These are phyloP conservation scores for Colletotrichum limetticola DNA, from an alignment of 2,329 filamentous ascomycete genomes.

Conservation along the genomic window DNA sequence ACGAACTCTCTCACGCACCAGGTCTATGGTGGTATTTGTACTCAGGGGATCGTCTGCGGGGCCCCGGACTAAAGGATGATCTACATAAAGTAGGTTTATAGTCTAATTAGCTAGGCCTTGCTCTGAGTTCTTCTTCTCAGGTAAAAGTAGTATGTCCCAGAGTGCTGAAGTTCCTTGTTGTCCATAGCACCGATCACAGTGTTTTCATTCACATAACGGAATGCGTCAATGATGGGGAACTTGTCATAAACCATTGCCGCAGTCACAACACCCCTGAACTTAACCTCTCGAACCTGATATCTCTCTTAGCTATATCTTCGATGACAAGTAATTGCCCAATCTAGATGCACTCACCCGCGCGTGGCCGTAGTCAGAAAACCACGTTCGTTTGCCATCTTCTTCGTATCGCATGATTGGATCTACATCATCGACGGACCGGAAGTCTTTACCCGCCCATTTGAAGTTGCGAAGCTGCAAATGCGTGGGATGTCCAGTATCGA, in stretches of 20 bases:
- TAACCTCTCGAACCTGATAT: conserved; percentile 39
- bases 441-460: conserved; percentile 46
- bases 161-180: conserved; percentile 23
- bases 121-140: conserved; percentile 16
- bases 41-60: background rate
- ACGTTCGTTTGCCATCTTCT: conserved; percentile 29
- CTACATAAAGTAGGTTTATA: background rate
- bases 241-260: conserved; percentile 44
- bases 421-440: conserved; percentile 42
- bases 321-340: background rate
- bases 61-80: too few species aligned
- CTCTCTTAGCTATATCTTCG: background rate
- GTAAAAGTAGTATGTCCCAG: conserved; percentile 42
- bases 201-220: conserved; percentile 41
- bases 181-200: conserved; percentile 43
- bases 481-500: conserved; percentile 41
- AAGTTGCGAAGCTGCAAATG: conserved; percentile 38
- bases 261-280: conserved; percentile 39
- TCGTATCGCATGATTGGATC: conserved; percentile 42
- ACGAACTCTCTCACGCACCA: background rate
- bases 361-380: conserved; percentile 30
- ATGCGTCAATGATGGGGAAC: conserved; percentile 44
- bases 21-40: background rate
- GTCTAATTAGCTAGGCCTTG: background rate
- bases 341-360: conserved; percentile 20